phyloP scores from a whole-genome alignment of 1,284 basidiomycete species.

The Grifola frondosa region DNA sequence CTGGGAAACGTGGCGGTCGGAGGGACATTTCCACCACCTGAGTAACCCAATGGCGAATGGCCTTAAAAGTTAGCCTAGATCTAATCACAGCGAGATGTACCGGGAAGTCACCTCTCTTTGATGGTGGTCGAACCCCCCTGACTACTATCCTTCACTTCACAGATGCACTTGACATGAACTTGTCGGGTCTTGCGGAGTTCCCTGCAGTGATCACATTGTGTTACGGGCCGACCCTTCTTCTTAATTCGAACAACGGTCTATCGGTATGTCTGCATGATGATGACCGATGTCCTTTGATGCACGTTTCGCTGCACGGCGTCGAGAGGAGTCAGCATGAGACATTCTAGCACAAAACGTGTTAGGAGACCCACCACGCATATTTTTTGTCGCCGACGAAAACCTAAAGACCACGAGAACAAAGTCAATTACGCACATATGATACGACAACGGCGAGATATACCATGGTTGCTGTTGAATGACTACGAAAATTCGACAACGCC shows the following conservation, averaged over 20 bases:
- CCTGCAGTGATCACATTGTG: constrained; percentile 77
- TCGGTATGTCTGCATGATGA: constrained; percentile 77
- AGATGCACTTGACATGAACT: constrained; percentile 69
- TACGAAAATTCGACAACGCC: constrained; percentile 17
- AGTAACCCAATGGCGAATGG: constrained; percentile 27
- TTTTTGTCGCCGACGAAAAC: constrained; percentile 80
- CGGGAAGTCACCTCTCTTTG: constrained; percentile 52
- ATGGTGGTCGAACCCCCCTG: background rate
- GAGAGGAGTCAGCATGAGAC: constrained; percentile 3
- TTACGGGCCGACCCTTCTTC: constrained; percentile 78
- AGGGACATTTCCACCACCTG: constrained; percentile 56
- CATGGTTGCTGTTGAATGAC: constrained; percentile 18
- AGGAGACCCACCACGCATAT: constrained; percentile 69
- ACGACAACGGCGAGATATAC: constrained; percentile 10
- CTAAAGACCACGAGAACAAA: constrained; percentile 34
- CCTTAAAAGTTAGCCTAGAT: constrained; percentile 45
- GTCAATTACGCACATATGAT: constrained; percentile 1
- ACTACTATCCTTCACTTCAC: constrained; percentile 27
- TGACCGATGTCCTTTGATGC: constrained; percentile 82
- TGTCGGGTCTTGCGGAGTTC: constrained; percentile 74
- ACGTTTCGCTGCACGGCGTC: constrained; percentile 60
- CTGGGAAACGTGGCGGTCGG: constrained; percentile 69
- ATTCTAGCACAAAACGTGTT: background rate
- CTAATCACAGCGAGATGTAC: constrained; percentile 8
- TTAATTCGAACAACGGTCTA: constrained; percentile 78